phyloP scores from a whole-genome alignment of 768 basidiomycete species.

The Lentinula edodes region DNA sequence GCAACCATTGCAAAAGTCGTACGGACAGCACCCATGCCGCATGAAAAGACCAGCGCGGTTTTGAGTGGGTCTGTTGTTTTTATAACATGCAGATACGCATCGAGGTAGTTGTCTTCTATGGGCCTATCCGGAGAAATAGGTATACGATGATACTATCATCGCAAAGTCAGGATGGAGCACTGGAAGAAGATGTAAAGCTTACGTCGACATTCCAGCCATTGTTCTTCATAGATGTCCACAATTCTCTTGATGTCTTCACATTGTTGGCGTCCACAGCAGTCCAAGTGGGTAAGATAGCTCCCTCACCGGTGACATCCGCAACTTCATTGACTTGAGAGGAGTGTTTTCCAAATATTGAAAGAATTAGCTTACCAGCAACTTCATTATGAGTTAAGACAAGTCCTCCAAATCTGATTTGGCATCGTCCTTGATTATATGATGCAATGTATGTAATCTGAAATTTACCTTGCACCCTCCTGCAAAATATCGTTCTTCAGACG shows the following conservation, averaged over 20 bases:
- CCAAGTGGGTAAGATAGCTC: slow-evolving; percentile 89
- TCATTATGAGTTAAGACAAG: slow-evolving; percentile 93
- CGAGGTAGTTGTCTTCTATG: slow-evolving; percentile 95
- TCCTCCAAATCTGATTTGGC: slow-evolving; percentile 67
- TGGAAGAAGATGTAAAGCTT: slow-evolving; percentile 34
- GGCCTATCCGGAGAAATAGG: slow-evolving; percentile 93
- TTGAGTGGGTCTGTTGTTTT: slow-evolving; percentile 70
- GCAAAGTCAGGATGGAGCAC: slow-evolving; percentile 44
- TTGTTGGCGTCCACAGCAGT: slow-evolving; percentile 78
- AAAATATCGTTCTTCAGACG: slow-evolving; percentile 90
- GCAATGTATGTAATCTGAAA: background rate
- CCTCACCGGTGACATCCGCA: slow-evolving; percentile 61
- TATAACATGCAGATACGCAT: slow-evolving; percentile 85
- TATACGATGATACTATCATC: slow-evolving; percentile 45
- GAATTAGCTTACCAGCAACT: slow-evolving; percentile 45
- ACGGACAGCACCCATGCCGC: slow-evolving; percentile 94
- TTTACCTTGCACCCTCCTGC: slow-evolving; percentile 68
- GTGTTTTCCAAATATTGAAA: background rate
- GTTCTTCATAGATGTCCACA: slow-evolving; percentile 73
- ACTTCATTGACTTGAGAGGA: slow-evolving; percentile 10
- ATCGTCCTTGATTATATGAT: slow-evolving; percentile 1
- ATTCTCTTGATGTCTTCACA: slow-evolving; percentile 83
- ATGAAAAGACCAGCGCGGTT: slow-evolving; percentile 88
- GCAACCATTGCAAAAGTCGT: slow-evolving; percentile 98
- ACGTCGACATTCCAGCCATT: slow-evolving; percentile 94